phyloP scores from a whole-genome alignment of 2,329 filamentous ascomycete species.

The Cadophora gregata region DNA sequence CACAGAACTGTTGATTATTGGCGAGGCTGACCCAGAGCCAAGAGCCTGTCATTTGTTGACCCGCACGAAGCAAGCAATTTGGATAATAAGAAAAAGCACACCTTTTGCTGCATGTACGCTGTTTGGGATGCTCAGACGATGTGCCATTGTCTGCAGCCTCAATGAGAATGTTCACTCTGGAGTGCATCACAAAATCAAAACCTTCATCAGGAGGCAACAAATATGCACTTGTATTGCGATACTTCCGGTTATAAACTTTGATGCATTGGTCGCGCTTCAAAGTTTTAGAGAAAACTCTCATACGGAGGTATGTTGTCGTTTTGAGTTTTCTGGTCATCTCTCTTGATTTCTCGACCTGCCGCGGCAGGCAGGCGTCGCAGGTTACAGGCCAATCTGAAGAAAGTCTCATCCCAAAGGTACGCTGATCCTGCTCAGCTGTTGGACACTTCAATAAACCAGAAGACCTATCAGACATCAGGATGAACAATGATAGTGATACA shows the following conservation, averaged over 20 bases:
- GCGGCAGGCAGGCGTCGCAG: neutral
- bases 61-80: conserved; percentile 12
- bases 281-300: too few relatives aligned
- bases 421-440: neutral
- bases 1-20: neutral
- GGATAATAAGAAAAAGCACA: too few relatives aligned
- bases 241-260: neutral
- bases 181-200: neutral
- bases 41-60: conserved; percentile 11
- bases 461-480: neutral
- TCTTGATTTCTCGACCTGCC: neutral
- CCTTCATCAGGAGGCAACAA: neutral
- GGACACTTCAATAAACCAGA: neutral
- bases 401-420: neutral
- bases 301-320: neutral
- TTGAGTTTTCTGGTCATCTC: neutral
- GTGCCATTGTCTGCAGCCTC: neutral
- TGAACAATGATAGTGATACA: neutral
- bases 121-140: neutral
- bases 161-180: neutral
- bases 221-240: neutral
- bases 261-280: neutral
- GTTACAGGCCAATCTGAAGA: neutral
- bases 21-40: conserved; percentile 5
- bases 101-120: neutral